Conservation (phyloP, 2,329 filamentous ascomycete genomes). For the Lachnellula hyalina region DNA sequence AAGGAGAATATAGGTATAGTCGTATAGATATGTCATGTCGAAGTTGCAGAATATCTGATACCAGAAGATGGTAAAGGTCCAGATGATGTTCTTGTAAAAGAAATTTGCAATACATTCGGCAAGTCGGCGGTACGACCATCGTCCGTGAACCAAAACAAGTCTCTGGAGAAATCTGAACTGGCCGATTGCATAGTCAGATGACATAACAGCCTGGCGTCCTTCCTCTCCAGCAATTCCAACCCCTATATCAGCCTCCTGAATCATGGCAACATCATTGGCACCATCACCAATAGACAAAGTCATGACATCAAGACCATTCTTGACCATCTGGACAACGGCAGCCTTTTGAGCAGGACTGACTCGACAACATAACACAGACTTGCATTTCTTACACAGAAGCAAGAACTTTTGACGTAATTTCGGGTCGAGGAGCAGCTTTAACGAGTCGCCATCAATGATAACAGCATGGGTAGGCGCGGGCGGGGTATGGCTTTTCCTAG, state of each 20-base stretch:
- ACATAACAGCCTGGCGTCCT: slow-evolving; percentile 91
- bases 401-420: slow-evolving; percentile 85
- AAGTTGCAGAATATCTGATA: slow-evolving; percentile 94
- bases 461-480: slow-evolving; percentile 85
- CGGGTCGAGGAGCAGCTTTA: slow-evolving; percentile 82
- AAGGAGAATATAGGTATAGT: slow-evolving; percentile 95
- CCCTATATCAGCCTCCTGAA: slow-evolving; percentile 94
- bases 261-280: slow-evolving; percentile 96
- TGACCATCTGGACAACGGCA: slow-evolving; percentile 93
- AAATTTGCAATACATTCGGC: slow-evolving; percentile 96
- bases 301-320: slow-evolving; percentile 91
- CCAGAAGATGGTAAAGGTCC: slow-evolving; percentile 96
- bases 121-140: slow-evolving; percentile 93
- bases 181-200: slow-evolving; percentile 89
- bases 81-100: slow-evolving; percentile 99
- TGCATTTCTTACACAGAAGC: slow-evolving; percentile 93
- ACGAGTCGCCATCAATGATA: slow-evolving; percentile 89
- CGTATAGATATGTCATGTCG: slow-evolving; percentile 94
- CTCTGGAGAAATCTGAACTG: slow-evolving; percentile 87
- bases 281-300: slow-evolving; percentile 90
- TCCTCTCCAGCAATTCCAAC: slow-evolving; percentile 93
- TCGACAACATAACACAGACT: slow-evolving; percentile 92
- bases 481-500: slow-evolving; percentile 77
- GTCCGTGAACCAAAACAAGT: slow-evolving; percentile 81
- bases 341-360: slow-evolving; percentile 97